Evolutionary conservation across 1,284 basidiomycete genomes (phyloP), one percentile per base, ranked within the genome.

Genomic region (Naganishia sp.): DNA sequence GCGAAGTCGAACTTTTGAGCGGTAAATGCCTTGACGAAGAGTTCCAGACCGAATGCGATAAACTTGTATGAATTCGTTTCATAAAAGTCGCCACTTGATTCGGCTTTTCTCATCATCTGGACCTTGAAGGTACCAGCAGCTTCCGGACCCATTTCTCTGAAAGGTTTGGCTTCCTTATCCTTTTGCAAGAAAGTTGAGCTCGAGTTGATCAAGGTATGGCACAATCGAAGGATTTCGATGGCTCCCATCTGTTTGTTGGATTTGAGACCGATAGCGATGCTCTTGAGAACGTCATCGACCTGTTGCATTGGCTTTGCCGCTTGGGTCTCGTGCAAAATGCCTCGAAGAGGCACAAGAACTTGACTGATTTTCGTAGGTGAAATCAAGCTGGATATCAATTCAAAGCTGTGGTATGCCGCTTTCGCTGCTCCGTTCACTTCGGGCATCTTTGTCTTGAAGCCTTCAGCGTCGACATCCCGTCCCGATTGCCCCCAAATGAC

Each of bases 401-500:
- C 85, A 74, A 95, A 92, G 0, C 90, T 88, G 76, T 97, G 92
- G 52, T 94, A 81, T 4, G 88, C 91, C 74, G 88, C 88, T 18
- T 89, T 87, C 1, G 86, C 83, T 7, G 92, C 90, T 3, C 86
- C 84, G 47, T 88, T 85, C 23, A 94, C 94, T 80, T 97, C 94
- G 25, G 89, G 85, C 86, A 93, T 90, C 79, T 92, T 96, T 18
- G 93, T 95, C 82, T 89, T 92, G 86, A 94, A 96, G 31, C 90
- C 94, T 71, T 95, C 92, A 3, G 88, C 84, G 58, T 88, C 86
- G 0, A 91, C 89, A 74, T 98, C 93, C 76, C 92, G 92, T 11
- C 90, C 91, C 0, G 93, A 94, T 73, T 92, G 88, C 17, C 95
- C 95, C 75, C 98, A 98, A 62, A 98, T 85, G 65, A 98, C 95